Percentiles rank a stretch among this genome's conserved stretches.
Evolutionary conservation across 495 filamentous ascomycete genomes (phyloP).

Genomic region (Penicillium atrosanguineum): DNA sequence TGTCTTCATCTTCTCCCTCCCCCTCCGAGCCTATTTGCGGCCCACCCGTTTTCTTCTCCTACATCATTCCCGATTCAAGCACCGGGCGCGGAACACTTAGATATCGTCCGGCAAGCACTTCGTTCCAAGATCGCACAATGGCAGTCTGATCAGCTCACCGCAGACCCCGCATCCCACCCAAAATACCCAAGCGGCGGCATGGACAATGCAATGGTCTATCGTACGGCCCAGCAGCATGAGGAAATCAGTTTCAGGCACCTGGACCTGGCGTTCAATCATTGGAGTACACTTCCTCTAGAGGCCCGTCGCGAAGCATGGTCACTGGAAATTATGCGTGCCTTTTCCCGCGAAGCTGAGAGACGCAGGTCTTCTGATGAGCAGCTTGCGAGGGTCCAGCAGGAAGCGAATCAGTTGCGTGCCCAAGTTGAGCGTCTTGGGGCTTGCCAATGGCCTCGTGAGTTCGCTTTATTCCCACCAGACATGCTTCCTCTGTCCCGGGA

Average conservation of each 20-base stretch:
- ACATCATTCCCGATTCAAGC: conserved; percentile 73
- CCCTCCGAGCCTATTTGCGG: conserved; percentile 70
- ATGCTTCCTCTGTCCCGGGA: conserved; percentile 57
- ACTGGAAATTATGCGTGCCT: conserved; percentile 72
- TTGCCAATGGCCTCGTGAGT: conserved; percentile 69
- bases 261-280: conserved; percentile 66
- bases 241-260: conserved; percentile 64
- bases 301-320: conserved; percentile 67
- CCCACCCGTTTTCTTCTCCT: conserved; percentile 65
- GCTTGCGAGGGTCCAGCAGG: conserved; percentile 62
- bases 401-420: conserved; percentile 66
- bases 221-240: conserved; percentile 53
- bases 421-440: conserved; percentile 67
- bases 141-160: conserved; percentile 42
- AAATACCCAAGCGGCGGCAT: conserved; percentile 24
- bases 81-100: conserved; percentile 66
- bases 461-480: conserved; percentile 61
- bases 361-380: conserved; percentile 58
- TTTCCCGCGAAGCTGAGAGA: conserved; percentile 64
- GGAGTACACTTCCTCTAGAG: conserved; percentile 56
- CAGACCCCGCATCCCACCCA: conserved; percentile 25
- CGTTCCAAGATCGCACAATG: conserved; percentile 62
- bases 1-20: conserved; percentile 75
- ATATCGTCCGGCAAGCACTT: conserved; percentile 65
- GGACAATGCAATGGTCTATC: conserved; percentile 42